Evolutionary conservation across 2,329 filamentous ascomycete genomes (phyloP), one percentile per base, ranked within the genome.

Genomic region (Daldinia sp.): DNA sequence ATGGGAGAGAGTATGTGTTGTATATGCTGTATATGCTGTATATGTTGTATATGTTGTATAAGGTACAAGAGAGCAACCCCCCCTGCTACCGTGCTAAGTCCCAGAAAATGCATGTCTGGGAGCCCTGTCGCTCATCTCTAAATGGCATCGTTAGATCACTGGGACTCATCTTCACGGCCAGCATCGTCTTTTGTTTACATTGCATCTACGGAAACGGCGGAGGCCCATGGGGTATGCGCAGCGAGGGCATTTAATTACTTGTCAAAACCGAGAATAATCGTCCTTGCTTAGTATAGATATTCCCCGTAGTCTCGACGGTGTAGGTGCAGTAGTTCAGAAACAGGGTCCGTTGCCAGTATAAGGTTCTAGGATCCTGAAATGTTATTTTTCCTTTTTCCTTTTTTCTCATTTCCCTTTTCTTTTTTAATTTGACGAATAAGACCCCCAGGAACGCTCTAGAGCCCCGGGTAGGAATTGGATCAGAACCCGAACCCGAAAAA

Each of bases 71-170:
- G 13, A 15, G 21, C 21, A 27, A n/a, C 15, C 11, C 17, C 70
- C 66, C 70, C 70, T 71, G 68, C 66, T 61, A 64, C 68, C 54
- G 61, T 64, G 39, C 39, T 45, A 70, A 58, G 57, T 70, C 68
- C 71, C 71, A 71, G 65, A 55, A 70, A 61, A 72, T 69, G 69
- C 63, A 59, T 58, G 64, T 63, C 66, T 68, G 25, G 51, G 56
- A 69, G 62, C 69, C 71, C 32, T 61, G 68, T 66, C 61, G 52
- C 27, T 62, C 64, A 64, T 58, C 60, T 58, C 61, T 45, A 64
- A 61, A 60, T 60, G 37, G 57, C 51, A 63, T 45, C 60, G 23
- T 62, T 63, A 63, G 62, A 66, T 63, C 55, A 34, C 32, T 64
- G 37, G 45, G 55, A 51, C 47, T 55, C 41, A 50, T 34, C 17